Evolutionary conservation across 768 basidiomycete genomes (phyloP), one percentile per base, ranked within the genome.

Genomic region (Hericium rajendrae): DNA sequence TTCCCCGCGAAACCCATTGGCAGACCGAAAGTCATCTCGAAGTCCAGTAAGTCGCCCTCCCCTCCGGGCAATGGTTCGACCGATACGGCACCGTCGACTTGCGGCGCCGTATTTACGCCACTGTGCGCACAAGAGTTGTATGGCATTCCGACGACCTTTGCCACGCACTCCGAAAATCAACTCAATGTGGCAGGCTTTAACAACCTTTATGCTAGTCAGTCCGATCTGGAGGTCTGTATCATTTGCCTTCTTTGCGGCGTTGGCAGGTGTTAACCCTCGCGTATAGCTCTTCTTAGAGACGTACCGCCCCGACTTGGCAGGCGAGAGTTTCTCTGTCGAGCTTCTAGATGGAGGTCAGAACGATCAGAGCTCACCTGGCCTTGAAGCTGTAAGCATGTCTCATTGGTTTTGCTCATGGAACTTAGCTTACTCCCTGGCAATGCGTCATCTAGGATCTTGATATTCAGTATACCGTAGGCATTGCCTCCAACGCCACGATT

Each of bases 381-480:
- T 52, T 20, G 55, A 56, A 38, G 55, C 55, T 15, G 55, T 56
- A 28, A 38, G 26, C 22, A 10, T 4, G 20, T 9, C 6, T 20
- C 39, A 13, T 12, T 20, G 20, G 38, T n/a, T 48, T 48, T 28
- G n/a, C 38, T 40, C 5, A 15, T 28, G 15, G 13, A 8, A 32
- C 6, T 9, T 2, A 4, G 46, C n/a, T n/a, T 38, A n/a, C 4
- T 41, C 8, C 20, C 38, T 32, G 26, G 22, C 15, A 20, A 57
- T n/a, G 67, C 37, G 10, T 32, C 15, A 6, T 9, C 11, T 40
- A 68, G 69, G 65, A 71, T 58, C 64, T 74, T 18, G 73, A 74
- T 55, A 71, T 65, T 11, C 69, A 74, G 51, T 72, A 70, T 56
- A 72, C 72, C 15, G 57, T 72, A 41, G 71, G 71, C 11, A 41